Evolutionary conservation across 306 rosid species (phyloP), one percentile per base, ranked within the genome.

Genomic region (Urtica urens): DNA sequence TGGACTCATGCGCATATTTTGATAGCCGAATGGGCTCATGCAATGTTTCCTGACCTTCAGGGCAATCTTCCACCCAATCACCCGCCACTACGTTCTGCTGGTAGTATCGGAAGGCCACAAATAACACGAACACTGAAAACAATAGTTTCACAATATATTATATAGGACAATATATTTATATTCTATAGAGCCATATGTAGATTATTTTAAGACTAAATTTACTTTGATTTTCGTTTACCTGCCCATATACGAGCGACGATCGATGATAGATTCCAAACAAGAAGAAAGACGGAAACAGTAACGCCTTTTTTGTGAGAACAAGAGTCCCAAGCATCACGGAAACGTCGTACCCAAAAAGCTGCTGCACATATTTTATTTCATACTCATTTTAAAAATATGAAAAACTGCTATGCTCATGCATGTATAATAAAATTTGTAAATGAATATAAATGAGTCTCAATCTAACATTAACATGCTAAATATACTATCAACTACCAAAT

Each of bases 161-260:
- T 12, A 51, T 3, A n/a, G n/a, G n/a, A n/a, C n/a, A n/a, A n/a
- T n/a, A n/a, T n/a, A n/a, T n/a, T n/a, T n/a, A n/a, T n/a, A n/a
- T n/a, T n/a, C n/a, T n/a, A n/a, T n/a, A n/a, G n/a, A n/a, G n/a
- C n/a, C n/a, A n/a, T n/a, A n/a, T n/a, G n/a, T n/a, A n/a, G n/a
- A n/a, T n/a, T n/a, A n/a, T n/a, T n/a, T n/a, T n/a, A n/a, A n/a
- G n/a, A n/a, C n/a, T n/a, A n/a, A n/a, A n/a, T n/a, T n/a, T n/a
- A n/a, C n/a, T n/a, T 12, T 28, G 26, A 18, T 23, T 22, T 14
- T 23, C 45, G 3, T 7, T 38, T 75, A 81, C 96, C 94, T 75
- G 94, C 96, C 96, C 96, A 87, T 49, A 78, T 49, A 41, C 94
- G 94, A 62, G 84, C 87, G 20, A 74, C 73, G 56, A 68, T 73